These are phyloP conservation scores for Paecilomyces fulvus DNA, from an alignment of 2,329 filamentous ascomycete species.

Conservation along the genomic window DNA sequence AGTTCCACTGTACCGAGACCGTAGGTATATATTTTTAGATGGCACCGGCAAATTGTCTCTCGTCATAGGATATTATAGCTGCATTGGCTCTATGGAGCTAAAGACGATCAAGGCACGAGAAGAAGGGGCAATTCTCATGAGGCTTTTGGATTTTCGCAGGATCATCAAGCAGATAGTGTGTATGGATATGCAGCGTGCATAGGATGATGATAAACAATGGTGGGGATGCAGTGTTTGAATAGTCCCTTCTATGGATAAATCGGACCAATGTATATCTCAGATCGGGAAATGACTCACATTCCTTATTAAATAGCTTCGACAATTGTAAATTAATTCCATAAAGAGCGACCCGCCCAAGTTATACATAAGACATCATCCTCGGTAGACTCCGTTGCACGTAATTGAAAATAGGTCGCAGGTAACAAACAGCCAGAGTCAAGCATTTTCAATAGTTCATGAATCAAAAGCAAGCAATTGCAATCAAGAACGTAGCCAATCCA, in stretches of 20 bases:
- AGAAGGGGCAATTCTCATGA: too few species aligned
- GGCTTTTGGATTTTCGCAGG: too few species aligned
- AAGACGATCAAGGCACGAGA: too few species aligned
- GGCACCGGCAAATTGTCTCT: too few species aligned
- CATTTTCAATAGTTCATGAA: slow-evolving; percentile 3
- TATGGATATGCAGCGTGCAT: too few species aligned
- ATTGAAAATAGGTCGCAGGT: background rate
- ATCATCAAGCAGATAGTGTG: too few species aligned
- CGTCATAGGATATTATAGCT: too few species aligned
- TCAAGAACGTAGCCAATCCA: slow-evolving; percentile 48
- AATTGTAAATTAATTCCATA: background rate
- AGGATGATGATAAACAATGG: background rate
- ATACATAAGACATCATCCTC: background rate
- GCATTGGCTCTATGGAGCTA: too few species aligned
- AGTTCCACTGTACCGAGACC: too few species aligned
- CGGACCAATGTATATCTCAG: background rate
- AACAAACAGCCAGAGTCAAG: background rate
- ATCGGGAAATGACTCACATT: background rate
- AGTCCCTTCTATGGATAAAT: background rate
- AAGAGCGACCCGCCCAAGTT: background rate
- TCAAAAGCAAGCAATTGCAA: background rate
- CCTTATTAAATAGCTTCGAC: background rate
- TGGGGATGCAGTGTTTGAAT: background rate
- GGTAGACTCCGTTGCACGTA: background rate
- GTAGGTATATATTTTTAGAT: too few species aligned